Evolutionary conservation across 345 rosid genomes (phyloP).

Genomic region (Aethionema arabicum): DNA sequence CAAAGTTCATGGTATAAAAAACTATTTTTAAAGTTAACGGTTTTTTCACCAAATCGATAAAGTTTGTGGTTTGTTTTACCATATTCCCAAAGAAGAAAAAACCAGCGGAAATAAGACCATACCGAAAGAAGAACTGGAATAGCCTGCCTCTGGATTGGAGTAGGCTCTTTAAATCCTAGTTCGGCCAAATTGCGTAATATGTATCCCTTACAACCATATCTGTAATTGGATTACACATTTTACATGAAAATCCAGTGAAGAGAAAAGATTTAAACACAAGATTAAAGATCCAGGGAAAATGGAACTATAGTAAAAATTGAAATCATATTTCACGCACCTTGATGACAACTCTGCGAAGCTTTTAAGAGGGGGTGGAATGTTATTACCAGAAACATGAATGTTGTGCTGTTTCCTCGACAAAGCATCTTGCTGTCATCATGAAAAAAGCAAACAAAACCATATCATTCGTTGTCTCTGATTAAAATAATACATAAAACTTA

Average conservation of each 20-base stretch:
- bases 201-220: slow-evolving; percentile 67
- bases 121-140: slow-evolving; percentile 85
- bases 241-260: slow-evolving; percentile 8
- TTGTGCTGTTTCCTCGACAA: slow-evolving; percentile 61
- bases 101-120: slow-evolving; percentile 35
- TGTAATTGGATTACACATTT: slow-evolving; percentile 27
- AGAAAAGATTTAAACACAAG: slow-evolving; percentile 8
- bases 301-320: slow-evolving; percentile 13
- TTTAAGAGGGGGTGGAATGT: slow-evolving; percentile 72
- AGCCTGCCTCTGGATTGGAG: slow-evolving; percentile 98
- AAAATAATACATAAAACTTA: background rate
- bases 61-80: too few relatives aligned
- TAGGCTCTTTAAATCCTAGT: slow-evolving; percentile 91
- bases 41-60: too few relatives aligned
- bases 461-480: slow-evolving; percentile 13
- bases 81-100: too few relatives aligned
- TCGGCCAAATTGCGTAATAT: slow-evolving; percentile 64
- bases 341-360: slow-evolving; percentile 63
- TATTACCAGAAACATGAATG: slow-evolving; percentile 80
- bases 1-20: too few relatives aligned
- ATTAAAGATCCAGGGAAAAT: background rate
- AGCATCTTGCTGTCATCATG: slow-evolving; percentile 54
- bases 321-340: slow-evolving; percentile 45
- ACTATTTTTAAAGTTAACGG: too few relatives aligned
- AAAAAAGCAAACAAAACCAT: slow-evolving; percentile 5